Percentiles rank a stretch among this genome's conserved stretches.
Evolutionary conservation across 148 eudicot genomes (phyloP).

Genomic region (Vaccinium darrowii): DNA sequence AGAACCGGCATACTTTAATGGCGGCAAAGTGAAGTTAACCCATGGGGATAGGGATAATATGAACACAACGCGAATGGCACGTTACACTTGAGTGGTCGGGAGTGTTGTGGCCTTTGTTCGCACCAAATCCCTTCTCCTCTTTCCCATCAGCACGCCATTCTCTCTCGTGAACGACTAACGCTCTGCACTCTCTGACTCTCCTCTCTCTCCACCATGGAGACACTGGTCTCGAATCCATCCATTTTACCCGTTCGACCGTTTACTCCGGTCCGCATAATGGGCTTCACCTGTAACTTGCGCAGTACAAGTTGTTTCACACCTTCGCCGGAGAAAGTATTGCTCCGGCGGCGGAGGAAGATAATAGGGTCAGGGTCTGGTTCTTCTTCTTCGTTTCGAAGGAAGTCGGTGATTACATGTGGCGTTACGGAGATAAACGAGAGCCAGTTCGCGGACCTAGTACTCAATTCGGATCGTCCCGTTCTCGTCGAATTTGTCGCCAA

Average conservation of each 20-base stretch:
- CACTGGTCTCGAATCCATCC: conserved; percentile 10
- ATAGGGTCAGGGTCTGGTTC: conserved; percentile 1
- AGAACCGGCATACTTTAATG: neutral
- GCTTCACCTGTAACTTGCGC: neutral
- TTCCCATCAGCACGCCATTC: neutral
- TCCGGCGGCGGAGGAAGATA: neutral
- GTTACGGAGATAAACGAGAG: conserved; percentile 41
- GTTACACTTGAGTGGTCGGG: neutral
- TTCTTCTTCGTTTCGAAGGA: conserved; percentile 15
- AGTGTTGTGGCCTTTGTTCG: neutral
- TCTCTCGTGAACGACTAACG: neutral
- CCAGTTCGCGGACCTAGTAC: conserved; percentile 39
- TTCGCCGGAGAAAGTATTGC: conserved; percentile 14
- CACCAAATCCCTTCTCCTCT: neutral
- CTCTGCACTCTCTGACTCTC: neutral
- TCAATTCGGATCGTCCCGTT: conserved; percentile 50
- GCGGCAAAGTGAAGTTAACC: neutral
- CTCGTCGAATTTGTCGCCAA: conserved; percentile 58
- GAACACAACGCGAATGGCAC: neutral
- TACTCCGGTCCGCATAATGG: conserved; percentile 18
- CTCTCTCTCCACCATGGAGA: neutral
- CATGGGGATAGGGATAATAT: neutral
- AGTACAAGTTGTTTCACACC: neutral
- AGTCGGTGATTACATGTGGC: conserved; percentile 24
- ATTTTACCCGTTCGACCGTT: conserved; percentile 8